Conservation (phyloP, 441 rosid genomes). For the Oxalis stricta region DNA sequence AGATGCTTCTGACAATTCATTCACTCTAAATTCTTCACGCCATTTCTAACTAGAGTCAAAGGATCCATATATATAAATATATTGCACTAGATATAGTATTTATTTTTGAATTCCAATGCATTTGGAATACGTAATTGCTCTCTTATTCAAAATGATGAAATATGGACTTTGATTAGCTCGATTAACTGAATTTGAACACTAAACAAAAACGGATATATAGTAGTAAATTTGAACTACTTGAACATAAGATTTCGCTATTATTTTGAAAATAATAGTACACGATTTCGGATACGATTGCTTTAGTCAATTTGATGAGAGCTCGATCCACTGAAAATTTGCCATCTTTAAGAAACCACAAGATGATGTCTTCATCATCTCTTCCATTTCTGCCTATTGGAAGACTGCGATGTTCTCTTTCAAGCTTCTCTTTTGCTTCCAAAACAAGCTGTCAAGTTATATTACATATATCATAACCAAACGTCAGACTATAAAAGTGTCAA, state of each 20-base stretch:
- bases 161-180: too few species aligned
- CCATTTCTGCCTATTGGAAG: conserved; percentile 82
- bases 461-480: conserved; percentile 8
- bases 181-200: too few species aligned
- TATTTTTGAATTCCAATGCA: too few species aligned
- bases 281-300: conserved; percentile 71
- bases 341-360: conserved; percentile 78
- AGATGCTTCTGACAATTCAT: conserved; percentile 54
- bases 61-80: too few species aligned
- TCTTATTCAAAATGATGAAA: too few species aligned
- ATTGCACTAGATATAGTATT: too few species aligned
- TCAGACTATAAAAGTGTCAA: background rate
- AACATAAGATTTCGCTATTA: too few species aligned
- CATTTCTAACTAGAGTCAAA: conserved; percentile 48
- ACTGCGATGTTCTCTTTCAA: conserved; percentile 37
- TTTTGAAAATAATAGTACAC: background rate
- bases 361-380: conserved; percentile 91
- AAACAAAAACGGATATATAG: too few species aligned
- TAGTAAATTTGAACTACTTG: too few species aligned
- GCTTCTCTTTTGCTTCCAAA: conserved; percentile 61
- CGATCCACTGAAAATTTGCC: conserved; percentile 54
- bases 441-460: conserved; percentile 37
- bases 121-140: too few species aligned
- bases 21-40: conserved; percentile 66
- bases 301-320: conserved; percentile 48